These are phyloP conservation scores for Olyra latifolia DNA, from an alignment of 176 grass and related monocot genomes.

Conservation along the genomic window DNA sequence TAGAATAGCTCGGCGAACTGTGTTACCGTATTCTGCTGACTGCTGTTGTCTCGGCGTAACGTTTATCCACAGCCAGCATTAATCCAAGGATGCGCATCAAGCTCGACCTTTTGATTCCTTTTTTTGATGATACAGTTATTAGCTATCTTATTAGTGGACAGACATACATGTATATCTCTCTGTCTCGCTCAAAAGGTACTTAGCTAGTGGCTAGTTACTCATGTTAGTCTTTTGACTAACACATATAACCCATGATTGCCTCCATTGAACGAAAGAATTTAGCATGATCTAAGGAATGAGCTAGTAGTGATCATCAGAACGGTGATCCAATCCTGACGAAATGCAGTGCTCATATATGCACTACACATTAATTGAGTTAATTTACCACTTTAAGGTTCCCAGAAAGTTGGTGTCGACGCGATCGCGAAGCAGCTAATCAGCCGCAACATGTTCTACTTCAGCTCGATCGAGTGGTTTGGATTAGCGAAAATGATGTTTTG, in stretches of 20 bases:
- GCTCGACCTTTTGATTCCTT: background rate
- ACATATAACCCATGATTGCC: background rate
- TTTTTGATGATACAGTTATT: too few relatives aligned
- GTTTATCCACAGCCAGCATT: too few relatives aligned
- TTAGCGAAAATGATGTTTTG: background rate
- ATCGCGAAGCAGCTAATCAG: background rate
- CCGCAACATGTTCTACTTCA: background rate
- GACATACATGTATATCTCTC: too few relatives aligned
- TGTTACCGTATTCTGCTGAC: too few relatives aligned
- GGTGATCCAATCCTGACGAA: slow-evolving; percentile 28
- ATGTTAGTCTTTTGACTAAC: background rate
- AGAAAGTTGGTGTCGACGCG: background rate
- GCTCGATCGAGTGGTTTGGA: background rate
- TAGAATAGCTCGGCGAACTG: too few relatives aligned
- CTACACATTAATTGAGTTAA: background rate
- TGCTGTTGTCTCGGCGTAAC: too few relatives aligned
- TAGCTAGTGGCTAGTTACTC: background rate
- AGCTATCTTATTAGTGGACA: too few relatives aligned
- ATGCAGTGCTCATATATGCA: slow-evolving; percentile 1
- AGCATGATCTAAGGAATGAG: background rate
- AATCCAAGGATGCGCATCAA: too few relatives aligned
- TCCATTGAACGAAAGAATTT: background rate
- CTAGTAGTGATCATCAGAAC: background rate
- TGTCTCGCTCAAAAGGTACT: background rate
- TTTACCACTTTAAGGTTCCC: background rate